phyloP scores from a whole-genome alignment of 805 yeast species.

The Schizosaccharomyces japonicus region DNA sequence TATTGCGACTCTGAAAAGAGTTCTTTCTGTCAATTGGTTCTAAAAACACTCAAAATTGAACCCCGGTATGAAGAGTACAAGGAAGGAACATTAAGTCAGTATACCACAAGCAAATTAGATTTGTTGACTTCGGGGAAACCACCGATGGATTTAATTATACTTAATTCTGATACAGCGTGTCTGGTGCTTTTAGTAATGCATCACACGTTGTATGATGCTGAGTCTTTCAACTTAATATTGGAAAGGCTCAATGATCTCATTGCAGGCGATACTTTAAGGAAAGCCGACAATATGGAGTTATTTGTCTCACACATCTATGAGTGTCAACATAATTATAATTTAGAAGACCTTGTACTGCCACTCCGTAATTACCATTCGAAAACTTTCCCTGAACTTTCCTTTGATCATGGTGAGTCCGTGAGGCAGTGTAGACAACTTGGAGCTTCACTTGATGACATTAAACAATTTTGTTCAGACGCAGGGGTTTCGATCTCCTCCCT shows the following conservation, averaged over 20 bases:
- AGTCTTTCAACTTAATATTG: constrained; percentile 9
- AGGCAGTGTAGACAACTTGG: background rate
- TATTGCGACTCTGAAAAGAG: constrained; percentile 6
- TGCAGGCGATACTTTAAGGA: too few species aligned
- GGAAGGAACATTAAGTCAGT: background rate
- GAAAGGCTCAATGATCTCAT: constrained; percentile 5
- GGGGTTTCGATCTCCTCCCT: constrained; percentile 8
- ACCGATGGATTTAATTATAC: background rate
- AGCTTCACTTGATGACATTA: background rate
- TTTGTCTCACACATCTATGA: too few species aligned
- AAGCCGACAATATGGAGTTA: too few species aligned
- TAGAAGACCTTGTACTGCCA: too few species aligned
- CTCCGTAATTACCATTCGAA: too few species aligned
- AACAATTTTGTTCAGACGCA: background rate
- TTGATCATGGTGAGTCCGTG: background rate
- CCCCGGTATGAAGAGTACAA: background rate
- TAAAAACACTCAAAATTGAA: constrained; percentile 3
- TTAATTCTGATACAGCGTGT: background rate
- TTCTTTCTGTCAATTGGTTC: constrained; percentile 9
- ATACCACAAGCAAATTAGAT: background rate
- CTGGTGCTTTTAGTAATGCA: constrained; percentile 6
- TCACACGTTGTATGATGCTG: constrained; percentile 11
- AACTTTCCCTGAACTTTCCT: too few species aligned
- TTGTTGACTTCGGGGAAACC: background rate
- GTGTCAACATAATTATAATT: too few species aligned